Base-by-base conservation (phyloP, 495 filamentous ascomycete genomes). In the Aspergillus steynii region DNA sequence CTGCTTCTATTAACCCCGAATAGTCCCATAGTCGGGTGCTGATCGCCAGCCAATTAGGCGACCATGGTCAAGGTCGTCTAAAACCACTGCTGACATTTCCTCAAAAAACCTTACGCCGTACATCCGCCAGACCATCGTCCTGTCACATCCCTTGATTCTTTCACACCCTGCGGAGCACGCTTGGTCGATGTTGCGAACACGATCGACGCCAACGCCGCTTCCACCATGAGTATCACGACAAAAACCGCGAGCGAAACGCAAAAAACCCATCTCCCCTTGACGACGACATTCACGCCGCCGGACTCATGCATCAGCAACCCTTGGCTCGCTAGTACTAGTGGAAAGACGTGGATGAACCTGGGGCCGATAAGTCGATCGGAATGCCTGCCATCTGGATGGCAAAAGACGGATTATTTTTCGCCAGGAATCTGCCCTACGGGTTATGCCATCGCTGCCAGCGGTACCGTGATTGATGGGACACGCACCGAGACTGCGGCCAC, bases 311-410 rank as follows among this genome's bases (percentile, higher is more conserved):
- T 27, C 20, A 26, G 25, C 12, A 50, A 50, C n/a, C 5, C 26
- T 12, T 50, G 28, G 25, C 20, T 26, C 20, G 49, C n/a, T 26
- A 50, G 25, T 12, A 50, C 25, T 7, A 50, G 49, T n/a, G 49
- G 49, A 26, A 50, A 26, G 7, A 50, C 49, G 8, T 50, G 49
- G 49, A 26, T 50, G 25, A 50, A 50, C 28, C 49, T 50, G 49
- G 49, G 49, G 1, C 49, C 49, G 49, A 29, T 29, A 8, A 27
- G 2, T n/a, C 20, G 8, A 1, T 4, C 49, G 28, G 49, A 50
- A 20, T 50, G 49, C 15, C 49, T 50, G 5, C 49, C 49, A 26
- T 50, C 49, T 2, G 49, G 49, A 2, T 50, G 49, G 49, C 0
- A 14, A 27, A 26, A 26, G 15, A 27, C 49, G 6, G 20, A 9